Percentiles rank a stretch among this genome's conserved stretches.
These are phyloP conservation scores for Rubia occidens DNA, from an alignment of 305 asterid genomes.

Conservation along the genomic window DNA sequence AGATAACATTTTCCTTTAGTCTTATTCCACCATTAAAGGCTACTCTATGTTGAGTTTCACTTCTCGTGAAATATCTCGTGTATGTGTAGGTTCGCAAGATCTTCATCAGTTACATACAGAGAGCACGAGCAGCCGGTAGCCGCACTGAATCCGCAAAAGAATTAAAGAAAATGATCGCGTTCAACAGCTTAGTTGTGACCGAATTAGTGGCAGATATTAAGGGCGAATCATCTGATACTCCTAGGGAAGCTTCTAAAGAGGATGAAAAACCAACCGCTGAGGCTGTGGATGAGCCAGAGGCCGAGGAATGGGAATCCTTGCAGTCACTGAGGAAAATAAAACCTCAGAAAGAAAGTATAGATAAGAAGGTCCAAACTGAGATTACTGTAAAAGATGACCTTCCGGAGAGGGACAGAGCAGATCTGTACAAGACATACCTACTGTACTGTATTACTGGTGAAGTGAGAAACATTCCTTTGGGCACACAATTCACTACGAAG, in stretches of 20 bases:
- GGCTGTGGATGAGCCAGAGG: slow-evolving; percentile 55
- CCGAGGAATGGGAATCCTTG: slow-evolving; percentile 79
- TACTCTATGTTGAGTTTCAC: background rate
- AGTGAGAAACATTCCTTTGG: slow-evolving; percentile 66
- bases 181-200: slow-evolving; percentile 74
- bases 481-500: slow-evolving; percentile 61
- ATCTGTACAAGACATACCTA: slow-evolving; percentile 84
- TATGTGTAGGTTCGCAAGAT: slow-evolving; percentile 67
- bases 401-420: slow-evolving; percentile 70
- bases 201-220: slow-evolving; percentile 78
- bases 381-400: slow-evolving; percentile 84
- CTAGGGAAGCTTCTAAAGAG: slow-evolving; percentile 35
- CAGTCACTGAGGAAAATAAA: slow-evolving; percentile 62
- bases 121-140: slow-evolving; percentile 70
- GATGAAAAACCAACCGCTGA: slow-evolving; percentile 26
- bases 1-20: background rate
- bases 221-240: slow-evolving; percentile 58
- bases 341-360: slow-evolving; percentile 41
- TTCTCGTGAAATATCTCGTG: background rate
- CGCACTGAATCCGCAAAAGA: slow-evolving; percentile 69
- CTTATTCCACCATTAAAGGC: background rate
- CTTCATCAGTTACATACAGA: slow-evolving; percentile 61
- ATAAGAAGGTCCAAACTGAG: slow-evolving; percentile 62
- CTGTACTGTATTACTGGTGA: slow-evolving; percentile 78
- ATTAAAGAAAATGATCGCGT: slow-evolving; percentile 74